Conservation (phyloP, 106 monocot species). For the Dioscorea dumetorum region DNA sequence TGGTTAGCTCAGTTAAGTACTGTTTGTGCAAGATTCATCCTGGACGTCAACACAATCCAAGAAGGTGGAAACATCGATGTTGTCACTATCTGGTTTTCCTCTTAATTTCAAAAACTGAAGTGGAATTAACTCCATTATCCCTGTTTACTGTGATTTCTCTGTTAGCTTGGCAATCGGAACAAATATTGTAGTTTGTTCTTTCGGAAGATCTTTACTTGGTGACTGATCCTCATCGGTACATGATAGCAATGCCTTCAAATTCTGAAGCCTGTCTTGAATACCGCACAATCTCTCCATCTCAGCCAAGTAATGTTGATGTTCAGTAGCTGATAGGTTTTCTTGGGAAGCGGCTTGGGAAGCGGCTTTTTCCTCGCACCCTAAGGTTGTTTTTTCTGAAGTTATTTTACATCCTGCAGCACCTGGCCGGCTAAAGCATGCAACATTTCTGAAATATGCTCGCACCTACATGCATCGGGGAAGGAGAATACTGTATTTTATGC, state of each 20-base stretch:
- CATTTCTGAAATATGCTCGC: neutral
- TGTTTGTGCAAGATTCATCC: too few relatives aligned
- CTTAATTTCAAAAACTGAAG: too few relatives aligned
- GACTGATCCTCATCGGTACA: constrained; percentile 1
- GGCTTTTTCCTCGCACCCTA: neutral
- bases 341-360: neutral
- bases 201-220: neutral
- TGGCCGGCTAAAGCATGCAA: neutral
- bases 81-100: too few relatives aligned
- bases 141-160: constrained; percentile 24
- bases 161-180: constrained; percentile 51
- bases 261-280: constrained; percentile 37
- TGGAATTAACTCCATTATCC: too few relatives aligned
- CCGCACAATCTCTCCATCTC: constrained; percentile 44
- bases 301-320: constrained; percentile 13
- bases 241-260: constrained; percentile 25
- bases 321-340: neutral
- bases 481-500: too few relatives aligned
- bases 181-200: constrained; percentile 22
- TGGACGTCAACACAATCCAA: too few relatives aligned
- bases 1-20: too few relatives aligned
- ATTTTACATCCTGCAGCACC: neutral
- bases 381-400: neutral
- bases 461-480: constrained; percentile 5
- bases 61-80: too few relatives aligned